Evolutionary conservation across 2,329 filamentous ascomycete genomes (phyloP), one percentile per base, ranked within the genome.

Genomic region (Hymenotorrendiella dingleyae): DNA sequence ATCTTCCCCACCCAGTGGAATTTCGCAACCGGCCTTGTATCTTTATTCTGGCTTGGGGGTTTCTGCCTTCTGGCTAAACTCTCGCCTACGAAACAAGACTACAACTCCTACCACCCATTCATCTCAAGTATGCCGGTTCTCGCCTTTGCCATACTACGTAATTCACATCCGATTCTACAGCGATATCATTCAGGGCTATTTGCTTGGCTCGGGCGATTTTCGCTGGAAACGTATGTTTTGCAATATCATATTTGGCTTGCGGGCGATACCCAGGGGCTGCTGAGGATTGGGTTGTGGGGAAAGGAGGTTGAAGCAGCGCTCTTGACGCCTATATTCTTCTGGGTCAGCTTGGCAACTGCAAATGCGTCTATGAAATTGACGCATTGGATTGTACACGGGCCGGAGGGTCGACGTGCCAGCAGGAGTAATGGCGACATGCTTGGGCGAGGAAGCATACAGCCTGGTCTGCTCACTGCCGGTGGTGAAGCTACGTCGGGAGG

Each of bases 201-300:
- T 21, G 70, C 73, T 0, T 74, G 68, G 63, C 59, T 83, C 3
- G 78, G 80, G 2, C 64, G 65, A 5, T 72, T 70, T 45, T 76
- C 76, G 0, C 67, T 80, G 1, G 79, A 82, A 59, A 72, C 75
- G 1, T 80, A 76, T 49, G 66, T 78, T 5, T 62, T 83, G 27
- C 76, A 81, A 50, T 73, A 73, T 55, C 80, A 84, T 56, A 66
- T 80, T 40, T 79, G 75, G 70, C 68, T 82, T 7, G 76, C 75
- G 2, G 74, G 70, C 3, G 76, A 82, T 52, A 72, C 73, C 2
- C 71, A 68, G 23, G 74, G 72, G 0, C 51, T 74, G 4, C 65
- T 82, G 6, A 54, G 66, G 26, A 27, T 58, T 20, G 57, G 58
- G 4, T 33, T 61, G 4, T 53, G 43, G 43, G 58, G 60, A 46